Percentiles rank a stretch among this genome's conserved stretches.
phyloP scores from a whole-genome alignment of 345 rosid genomes.

The Turnera subulata region DNA sequence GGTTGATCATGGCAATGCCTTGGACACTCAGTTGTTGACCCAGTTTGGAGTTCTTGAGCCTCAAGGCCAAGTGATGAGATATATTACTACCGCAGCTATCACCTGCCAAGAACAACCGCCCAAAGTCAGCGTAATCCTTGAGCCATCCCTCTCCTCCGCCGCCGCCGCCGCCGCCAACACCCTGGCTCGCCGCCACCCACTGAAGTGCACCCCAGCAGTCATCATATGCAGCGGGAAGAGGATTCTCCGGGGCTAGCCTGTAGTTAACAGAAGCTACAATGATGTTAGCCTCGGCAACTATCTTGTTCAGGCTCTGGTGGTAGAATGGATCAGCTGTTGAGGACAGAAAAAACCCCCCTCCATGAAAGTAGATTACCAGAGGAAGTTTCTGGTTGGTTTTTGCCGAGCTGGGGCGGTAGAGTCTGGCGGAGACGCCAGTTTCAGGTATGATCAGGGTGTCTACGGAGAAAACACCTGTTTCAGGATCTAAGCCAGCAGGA shows the following conservation, averaged over 20 bases:
- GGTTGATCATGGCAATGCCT: too few relatives aligned
- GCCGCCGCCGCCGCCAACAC: too few relatives aligned
- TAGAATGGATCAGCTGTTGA: conserved; percentile 56
- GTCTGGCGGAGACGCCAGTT: conserved; percentile 51
- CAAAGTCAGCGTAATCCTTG: conserved; percentile 39
- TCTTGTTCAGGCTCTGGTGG: conserved; percentile 56
- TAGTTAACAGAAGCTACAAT: conserved; percentile 59
- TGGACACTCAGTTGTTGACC: too few relatives aligned
- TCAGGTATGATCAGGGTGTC: conserved; percentile 53
- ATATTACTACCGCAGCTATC: conserved; percentile 28
- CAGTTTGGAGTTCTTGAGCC: too few relatives aligned
- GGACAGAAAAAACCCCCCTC: conserved; percentile 69
- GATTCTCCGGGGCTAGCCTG: conserved; percentile 66
- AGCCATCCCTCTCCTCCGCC: conserved; percentile 45
- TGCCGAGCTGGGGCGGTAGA: conserved; percentile 46
- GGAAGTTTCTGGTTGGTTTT: conserved; percentile 36
- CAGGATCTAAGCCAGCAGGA: conserved; percentile 54
- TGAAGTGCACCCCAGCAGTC: conserved; percentile 67
- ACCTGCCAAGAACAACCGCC: conserved; percentile 44
- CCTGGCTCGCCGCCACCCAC: conserved; percentile 30
- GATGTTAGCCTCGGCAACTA: conserved; percentile 51
- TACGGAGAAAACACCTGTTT: conserved; percentile 54
- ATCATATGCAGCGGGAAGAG: conserved; percentile 66
- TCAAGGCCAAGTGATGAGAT: too few relatives aligned
- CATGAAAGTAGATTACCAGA: conserved; percentile 68